A percentile compares a stretch with the other conserved stretches of the same genome.
Evolutionary conservation across 148 eudicot species (phyloP).

Genomic region (Silene uniflora): DNA sequence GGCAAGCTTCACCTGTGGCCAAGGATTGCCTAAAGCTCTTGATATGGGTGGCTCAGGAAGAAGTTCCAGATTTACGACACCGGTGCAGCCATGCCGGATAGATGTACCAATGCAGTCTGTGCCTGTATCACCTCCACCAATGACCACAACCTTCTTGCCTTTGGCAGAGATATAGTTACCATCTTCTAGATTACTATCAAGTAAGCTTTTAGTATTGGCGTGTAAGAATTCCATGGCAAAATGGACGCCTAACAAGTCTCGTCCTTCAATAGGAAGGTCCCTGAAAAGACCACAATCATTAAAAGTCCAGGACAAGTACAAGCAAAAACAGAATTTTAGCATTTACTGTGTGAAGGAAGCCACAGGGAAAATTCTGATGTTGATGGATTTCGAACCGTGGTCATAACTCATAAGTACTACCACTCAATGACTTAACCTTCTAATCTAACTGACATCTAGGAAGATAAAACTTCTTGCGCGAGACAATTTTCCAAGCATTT

Average conservation of each 20-base stretch:
- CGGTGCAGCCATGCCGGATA: conserved; percentile 85
- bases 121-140: conserved; percentile 99
- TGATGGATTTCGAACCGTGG: too few relatives aligned
- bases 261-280: conserved; percentile 94
- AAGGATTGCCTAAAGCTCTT: conserved; percentile 92
- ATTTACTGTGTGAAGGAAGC: too few relatives aligned
- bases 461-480: background rate
- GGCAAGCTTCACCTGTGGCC: conserved; percentile 79
- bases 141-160: conserved; percentile 95
- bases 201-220: conserved; percentile 96
- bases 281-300: conserved; percentile 33
- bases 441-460: background rate
- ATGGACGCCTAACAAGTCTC: conserved; percentile 83
- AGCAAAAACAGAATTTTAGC: too few relatives aligned
- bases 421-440: background rate
- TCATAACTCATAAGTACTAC: too few relatives aligned
- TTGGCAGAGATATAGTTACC: conserved; percentile 87
- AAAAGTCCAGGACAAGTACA: too few relatives aligned
- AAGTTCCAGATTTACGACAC: conserved; percentile 79
- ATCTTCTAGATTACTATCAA: conserved; percentile 90
- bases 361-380: too few relatives aligned
- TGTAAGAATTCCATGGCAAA: conserved; percentile 98
- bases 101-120: conserved; percentile 99
- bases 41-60: conserved; percentile 90
- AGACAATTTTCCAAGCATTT: background rate